Evolutionary conservation across 2,329 filamentous ascomycete species (phyloP), one percentile per base, ranked within the genome.

Genomic region (Epichloe glyceriae): DNA sequence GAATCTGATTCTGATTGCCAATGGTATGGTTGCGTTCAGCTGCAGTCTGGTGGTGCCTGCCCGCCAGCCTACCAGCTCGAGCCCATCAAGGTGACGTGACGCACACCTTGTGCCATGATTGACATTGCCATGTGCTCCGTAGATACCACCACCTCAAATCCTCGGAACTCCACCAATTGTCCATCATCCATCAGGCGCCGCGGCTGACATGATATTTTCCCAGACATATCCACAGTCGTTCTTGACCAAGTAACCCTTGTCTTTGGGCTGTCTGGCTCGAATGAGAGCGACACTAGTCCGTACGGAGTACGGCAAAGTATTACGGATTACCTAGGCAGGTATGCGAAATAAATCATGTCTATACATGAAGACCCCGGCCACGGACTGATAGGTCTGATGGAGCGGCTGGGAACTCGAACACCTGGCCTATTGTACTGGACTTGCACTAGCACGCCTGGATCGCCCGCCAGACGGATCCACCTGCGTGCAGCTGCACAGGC

Each of bases 401-500:
- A 48, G 38, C 39, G 49, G 44, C 43, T 45, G 43, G 53, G 40
- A 46, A 46, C 50, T 49, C 52, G 53, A 52, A 51, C 55, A 55
- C 22, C 22, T 6, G 22, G 22, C 22, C 22, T 26, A 26, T 26
- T 26, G 22, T 7, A 26, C 22, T 33, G 26, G 26, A 30, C 44
- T 46, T 33, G 44, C n/a, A n/a, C n/a, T n/a, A 17, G 39, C 48
- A 50, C 34, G 22, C 54, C 56, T 59, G 57, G 56, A 60, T 60
- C 57, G 58, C 55, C 57, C 41, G 55, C 46, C 55, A 40, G 41
- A 30, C 33, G 33, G 54, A 58, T 56, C 60, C 60, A 57, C 60
- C 49, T 39, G 39, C 47, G 44, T 61, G 61, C 60, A 63, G 59
- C 55, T 60, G 58, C 60, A 55, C 55, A 59, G 60, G 60, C 58